These are phyloP conservation scores for Globisporangium paddicum DNA, from an alignment of 352 stramenopile genomes.

Conservation along the genomic window DNA sequence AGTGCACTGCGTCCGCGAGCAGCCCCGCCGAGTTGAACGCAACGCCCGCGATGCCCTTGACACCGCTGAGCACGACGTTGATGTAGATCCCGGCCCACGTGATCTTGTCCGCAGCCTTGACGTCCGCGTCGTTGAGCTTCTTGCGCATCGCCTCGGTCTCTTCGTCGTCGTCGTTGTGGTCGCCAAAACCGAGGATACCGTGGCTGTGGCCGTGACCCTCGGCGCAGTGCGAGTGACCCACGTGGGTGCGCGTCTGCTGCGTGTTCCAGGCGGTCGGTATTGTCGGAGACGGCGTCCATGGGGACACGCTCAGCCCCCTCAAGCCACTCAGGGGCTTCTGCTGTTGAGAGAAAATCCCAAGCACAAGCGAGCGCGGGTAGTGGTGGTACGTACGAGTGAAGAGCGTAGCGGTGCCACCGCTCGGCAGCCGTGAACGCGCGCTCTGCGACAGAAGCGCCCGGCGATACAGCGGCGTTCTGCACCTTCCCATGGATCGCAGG, in stretches of 20 bases:
- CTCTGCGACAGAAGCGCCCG: slow-evolving; percentile 4
- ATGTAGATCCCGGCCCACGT: slow-evolving; percentile 69
- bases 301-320: not conserved
- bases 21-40: slow-evolving; percentile 85
- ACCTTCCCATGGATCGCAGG: too few species aligned
- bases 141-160: slow-evolving; percentile 20
- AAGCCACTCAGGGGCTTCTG: not conserved
- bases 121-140: slow-evolving; percentile 30
- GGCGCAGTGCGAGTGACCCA: not conserved
- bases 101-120: slow-evolving; percentile 49
- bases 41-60: slow-evolving; percentile 69
- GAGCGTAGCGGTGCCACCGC: not conserved
- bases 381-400: not conserved
- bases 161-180: slow-evolving; percentile 23
- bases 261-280: not conserved
- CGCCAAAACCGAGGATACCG: slow-evolving; percentile 19
- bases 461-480: slow-evolving; percentile 6
- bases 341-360: not conserved
- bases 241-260: slow-evolving; percentile 10
- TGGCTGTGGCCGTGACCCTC: slow-evolving; percentile 36
- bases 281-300: not conserved
- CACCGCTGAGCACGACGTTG: slow-evolving; percentile 58
- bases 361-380: not conserved
- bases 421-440: not conserved
- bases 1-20: slow-evolving; percentile 94